Base-by-base conservation (phyloP, 2,329 filamentous ascomycete species). In the Cordyceps pruinosa region DNA sequence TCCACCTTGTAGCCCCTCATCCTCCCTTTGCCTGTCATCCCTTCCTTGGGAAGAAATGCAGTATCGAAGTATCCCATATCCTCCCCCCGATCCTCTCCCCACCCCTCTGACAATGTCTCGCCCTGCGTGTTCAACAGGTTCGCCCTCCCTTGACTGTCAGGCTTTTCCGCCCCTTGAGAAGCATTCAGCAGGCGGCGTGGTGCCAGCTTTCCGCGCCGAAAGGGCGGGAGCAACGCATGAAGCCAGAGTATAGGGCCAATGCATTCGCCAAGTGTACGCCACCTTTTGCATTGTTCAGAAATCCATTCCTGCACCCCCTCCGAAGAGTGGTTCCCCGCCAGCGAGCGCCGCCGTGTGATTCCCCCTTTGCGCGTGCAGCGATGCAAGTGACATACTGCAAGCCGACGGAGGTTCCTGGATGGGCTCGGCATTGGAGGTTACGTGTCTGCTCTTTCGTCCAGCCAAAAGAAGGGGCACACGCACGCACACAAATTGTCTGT, bases 101-200 rank as follows among this genome's bases (percentile, higher is more conserved):
- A 44, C 39, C 39, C 17, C 8, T 32, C 5, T 30, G 13, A 39
- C 53, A 41, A 56, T 54, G 41, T 54, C 46, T 46, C 51, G 46
- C 51, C 51, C 41, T 46, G 51, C 51, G 51, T 46, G 51, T 46
- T 54, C 51, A 25, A 45, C 41, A 25, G 26, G 23, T 13, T 15
- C 4, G 17, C 21, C 30, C 41, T 35, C 51, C 51, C 41, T 54
- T 46, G 39, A 17, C n/a, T n/a, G n/a, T n/a, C n/a, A n/a, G n/a
- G n/a, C n/a, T n/a, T n/a, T n/a, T n/a, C n/a, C n/a, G n/a, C n/a
- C n/a, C n/a, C n/a, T n/a, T n/a, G n/a, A n/a, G n/a, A n/a, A n/a
- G n/a, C n/a, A n/a, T n/a, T n/a, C n/a, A n/a, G n/a, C n/a, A n/a
- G n/a, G n/a, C n/a, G n/a, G n/a, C n/a, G n/a, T n/a, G n/a, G n/a